Conservation (phyloP, 768 basidiomycete species). For the Amanita rimosa region DNA sequence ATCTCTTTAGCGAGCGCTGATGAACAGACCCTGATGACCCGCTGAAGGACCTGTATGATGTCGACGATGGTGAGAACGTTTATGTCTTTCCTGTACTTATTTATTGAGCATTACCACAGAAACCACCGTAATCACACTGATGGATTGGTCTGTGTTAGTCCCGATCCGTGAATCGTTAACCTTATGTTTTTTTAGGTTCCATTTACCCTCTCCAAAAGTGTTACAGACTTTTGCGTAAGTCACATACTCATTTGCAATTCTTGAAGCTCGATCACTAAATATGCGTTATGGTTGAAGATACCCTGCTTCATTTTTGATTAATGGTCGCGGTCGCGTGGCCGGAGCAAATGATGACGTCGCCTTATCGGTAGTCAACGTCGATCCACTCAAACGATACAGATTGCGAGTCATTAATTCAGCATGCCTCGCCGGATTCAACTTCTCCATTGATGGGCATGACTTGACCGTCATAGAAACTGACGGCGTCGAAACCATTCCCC, state of each 20-base stretch:
- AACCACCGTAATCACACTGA: slow-evolving; percentile 15
- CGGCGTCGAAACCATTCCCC: slow-evolving; percentile 27
- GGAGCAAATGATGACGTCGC: slow-evolving; percentile 12
- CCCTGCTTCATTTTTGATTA: slow-evolving; percentile 17
- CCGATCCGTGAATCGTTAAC: neutral
- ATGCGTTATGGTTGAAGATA: neutral
- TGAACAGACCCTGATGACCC: slow-evolving; percentile 16
- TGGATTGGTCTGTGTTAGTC: slow-evolving; percentile 15
- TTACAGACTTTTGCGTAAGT: neutral
- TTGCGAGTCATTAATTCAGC: slow-evolving; percentile 24
- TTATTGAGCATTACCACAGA: slow-evolving; percentile 5
- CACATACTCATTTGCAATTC: neutral
- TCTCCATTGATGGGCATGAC: slow-evolving; percentile 33
- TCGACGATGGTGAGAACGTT: slow-evolving; percentile 27
- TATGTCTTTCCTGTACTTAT: slow-evolving; percentile 10
- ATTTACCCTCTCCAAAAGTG: slow-evolving; percentile 1
- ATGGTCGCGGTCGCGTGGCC: slow-evolving; percentile 25
- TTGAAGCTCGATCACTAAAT: neutral
- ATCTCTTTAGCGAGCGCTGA: slow-evolving; percentile 10
- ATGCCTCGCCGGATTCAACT: slow-evolving; percentile 25
- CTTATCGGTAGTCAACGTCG: slow-evolving; percentile 24
- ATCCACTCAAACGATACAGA: slow-evolving; percentile 21
- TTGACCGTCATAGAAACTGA: slow-evolving; percentile 47
- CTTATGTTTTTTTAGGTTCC: slow-evolving; percentile 5
- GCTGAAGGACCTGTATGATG: slow-evolving; percentile 17